Evolutionary conservation across 2,329 filamentous ascomycete species (phyloP).

Genomic region (Leptographium wingfieldii): DNA sequence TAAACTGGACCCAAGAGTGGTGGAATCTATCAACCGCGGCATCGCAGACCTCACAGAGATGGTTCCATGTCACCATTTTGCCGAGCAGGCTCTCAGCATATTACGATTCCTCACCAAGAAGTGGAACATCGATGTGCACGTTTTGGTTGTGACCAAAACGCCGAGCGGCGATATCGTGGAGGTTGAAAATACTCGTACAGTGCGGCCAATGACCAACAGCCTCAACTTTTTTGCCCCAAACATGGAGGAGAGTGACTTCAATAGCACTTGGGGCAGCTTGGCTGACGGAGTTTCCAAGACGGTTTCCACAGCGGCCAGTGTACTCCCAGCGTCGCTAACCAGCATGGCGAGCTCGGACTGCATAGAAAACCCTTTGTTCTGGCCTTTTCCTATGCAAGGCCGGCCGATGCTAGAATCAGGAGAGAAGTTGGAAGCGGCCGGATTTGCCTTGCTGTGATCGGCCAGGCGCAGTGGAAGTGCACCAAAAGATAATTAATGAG

Average conservation of each 20-base stretch:
- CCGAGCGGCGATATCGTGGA: not conserved
- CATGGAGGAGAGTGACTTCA: constrained; percentile 33
- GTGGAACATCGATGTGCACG: constrained; percentile 43
- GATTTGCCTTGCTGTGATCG: constrained; percentile 31
- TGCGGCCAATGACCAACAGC: constrained; percentile 36
- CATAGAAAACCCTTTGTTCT: constrained; percentile 43
- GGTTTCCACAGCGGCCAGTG: constrained; percentile 1
- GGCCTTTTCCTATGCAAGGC: constrained; percentile 49
- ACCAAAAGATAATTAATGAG: not conserved
- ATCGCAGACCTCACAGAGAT: constrained; percentile 48
- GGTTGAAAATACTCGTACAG: constrained; percentile 8
- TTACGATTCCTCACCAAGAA: constrained; percentile 43
- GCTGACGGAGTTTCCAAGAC: not conserved
- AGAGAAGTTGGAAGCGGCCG: constrained; percentile 34
- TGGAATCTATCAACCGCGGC: constrained; percentile 36
- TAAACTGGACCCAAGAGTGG: constrained; percentile 25
- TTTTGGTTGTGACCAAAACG: constrained; percentile 15
- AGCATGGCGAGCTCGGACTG: constrained; percentile 23
- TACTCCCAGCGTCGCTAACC: constrained; percentile 3
- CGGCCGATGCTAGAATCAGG: constrained; percentile 39
- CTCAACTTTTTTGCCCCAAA: constrained; percentile 46
- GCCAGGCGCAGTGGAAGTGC: not conserved
- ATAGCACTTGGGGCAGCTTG: constrained; percentile 29
- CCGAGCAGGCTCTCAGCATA: constrained; percentile 47
- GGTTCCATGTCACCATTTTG: constrained; percentile 48